Evolutionary conservation across 371 early-diverging fungal species (phyloP).

Genomic region (Sporodiniella umbellata): DNA sequence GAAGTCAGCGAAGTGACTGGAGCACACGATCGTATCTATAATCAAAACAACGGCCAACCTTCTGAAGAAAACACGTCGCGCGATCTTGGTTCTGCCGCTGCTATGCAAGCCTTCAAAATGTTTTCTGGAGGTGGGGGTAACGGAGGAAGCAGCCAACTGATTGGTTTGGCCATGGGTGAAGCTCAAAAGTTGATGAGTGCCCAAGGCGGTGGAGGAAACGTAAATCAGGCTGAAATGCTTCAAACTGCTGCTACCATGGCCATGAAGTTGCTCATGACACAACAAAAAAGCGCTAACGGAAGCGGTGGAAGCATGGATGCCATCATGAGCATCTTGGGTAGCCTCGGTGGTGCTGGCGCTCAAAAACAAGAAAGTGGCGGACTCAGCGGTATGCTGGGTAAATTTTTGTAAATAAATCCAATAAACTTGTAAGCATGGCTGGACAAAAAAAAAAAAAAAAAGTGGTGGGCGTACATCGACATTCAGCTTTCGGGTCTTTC

Average conservation of each 20-base stretch:
- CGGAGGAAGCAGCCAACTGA: constrained; percentile 25
- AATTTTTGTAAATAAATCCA: constrained; percentile 30
- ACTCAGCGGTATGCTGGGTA: constrained; percentile 13
- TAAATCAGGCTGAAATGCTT: constrained; percentile 25
- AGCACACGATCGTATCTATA: constrained; percentile 38
- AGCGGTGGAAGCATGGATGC: constrained; percentile 11
- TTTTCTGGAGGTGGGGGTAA: constrained; percentile 28
- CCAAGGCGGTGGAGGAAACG: constrained; percentile 16
- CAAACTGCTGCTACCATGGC: constrained; percentile 32
- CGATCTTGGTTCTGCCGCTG: constrained; percentile 47
- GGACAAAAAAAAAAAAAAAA: no score
- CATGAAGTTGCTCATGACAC: constrained; percentile 22
- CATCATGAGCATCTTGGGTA: constrained; percentile 21
- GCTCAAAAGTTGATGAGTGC: constrained; percentile 42
- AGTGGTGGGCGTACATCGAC: no score
- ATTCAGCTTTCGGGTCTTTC: no score
- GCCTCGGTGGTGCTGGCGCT: constrained; percentile 11
- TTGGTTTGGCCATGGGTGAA: constrained; percentile 52
- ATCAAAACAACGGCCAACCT: constrained; percentile 22
- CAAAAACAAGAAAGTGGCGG: constrained; percentile 14
- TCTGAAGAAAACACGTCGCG: constrained; percentile 23
- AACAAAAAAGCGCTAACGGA: constrained; percentile 6
- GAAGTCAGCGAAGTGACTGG: constrained; percentile 28
- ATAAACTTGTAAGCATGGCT: no score
- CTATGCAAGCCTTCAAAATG: constrained; percentile 50